Evolutionary conservation across 1,284 basidiomycete genomes (phyloP).

Genomic region (Butyriboletus regius): DNA sequence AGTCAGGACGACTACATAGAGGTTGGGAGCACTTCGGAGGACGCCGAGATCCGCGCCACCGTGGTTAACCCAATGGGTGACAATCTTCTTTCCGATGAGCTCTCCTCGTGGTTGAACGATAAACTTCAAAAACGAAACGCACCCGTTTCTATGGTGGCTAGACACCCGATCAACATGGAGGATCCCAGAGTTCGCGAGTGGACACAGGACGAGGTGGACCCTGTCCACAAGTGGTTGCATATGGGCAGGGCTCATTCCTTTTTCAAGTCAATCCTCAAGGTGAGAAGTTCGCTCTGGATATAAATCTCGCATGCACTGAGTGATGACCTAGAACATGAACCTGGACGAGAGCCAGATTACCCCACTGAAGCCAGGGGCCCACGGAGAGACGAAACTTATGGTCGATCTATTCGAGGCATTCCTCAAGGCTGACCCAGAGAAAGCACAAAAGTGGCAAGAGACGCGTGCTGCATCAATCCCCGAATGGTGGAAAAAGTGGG

Average conservation of each 20-base stretch:
- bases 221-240: constrained; percentile 24
- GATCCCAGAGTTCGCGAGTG: constrained; percentile 36
- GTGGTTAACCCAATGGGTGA: constrained; percentile 18
- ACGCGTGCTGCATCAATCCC: constrained; percentile 19
- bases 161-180: constrained; percentile 29
- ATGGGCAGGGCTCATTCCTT: constrained; percentile 17
- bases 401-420: constrained; percentile 23
- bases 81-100: constrained; percentile 14
- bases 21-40: constrained; percentile 11
- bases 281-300: constrained; percentile 1
- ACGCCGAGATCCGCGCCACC: constrained; percentile 17
- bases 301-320: constrained; percentile 1
- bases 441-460: constrained; percentile 21
- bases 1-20: constrained; percentile 28
- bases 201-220: constrained; percentile 28
- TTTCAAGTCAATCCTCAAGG: constrained; percentile 26
- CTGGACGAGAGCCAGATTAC: constrained; percentile 13
- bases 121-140: constrained; percentile 22
- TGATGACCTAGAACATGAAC: constrained; percentile 15
- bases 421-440: constrained; percentile 23
- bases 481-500: constrained; percentile 30
- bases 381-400: constrained; percentile 15
- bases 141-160: constrained; percentile 10
- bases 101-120: constrained; percentile 29
- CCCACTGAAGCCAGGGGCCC: constrained; percentile 8